These are phyloP conservation scores for Neofusicoccum umdonicola DNA, from an alignment of 2,329 filamentous ascomycete species.

Conservation along the genomic window DNA sequence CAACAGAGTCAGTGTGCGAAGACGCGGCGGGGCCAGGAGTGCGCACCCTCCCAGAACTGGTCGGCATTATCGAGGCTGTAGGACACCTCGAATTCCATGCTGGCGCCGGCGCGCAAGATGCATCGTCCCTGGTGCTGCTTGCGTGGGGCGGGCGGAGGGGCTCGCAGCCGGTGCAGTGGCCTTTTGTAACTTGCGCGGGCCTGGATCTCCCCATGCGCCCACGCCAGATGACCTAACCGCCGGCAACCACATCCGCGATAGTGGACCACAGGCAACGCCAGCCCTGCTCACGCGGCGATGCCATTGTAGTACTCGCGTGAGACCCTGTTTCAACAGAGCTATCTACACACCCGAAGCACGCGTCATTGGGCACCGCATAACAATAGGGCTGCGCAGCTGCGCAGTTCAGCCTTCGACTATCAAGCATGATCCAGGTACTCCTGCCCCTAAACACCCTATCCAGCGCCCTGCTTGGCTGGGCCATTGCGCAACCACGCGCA, in stretches of 20 bases:
- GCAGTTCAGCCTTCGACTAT: background rate
- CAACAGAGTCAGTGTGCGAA: background rate
- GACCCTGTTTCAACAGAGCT: background rate
- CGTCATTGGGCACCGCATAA: background rate
- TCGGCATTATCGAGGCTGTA: slow-evolving; percentile 73
- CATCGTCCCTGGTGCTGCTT: slow-evolving; percentile 25
- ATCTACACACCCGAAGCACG: background rate
- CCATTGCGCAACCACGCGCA: background rate
- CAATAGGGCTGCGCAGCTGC: background rate
- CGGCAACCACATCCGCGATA: slow-evolving; percentile 8
- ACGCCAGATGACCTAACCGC: slow-evolving; percentile 3
- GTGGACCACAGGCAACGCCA: background rate
- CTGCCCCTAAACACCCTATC: slow-evolving; percentile 10
- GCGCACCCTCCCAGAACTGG: slow-evolving; percentile 84
- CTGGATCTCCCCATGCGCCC: slow-evolving; percentile 7
- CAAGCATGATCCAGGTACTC: slow-evolving; percentile 11
- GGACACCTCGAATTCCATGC: slow-evolving; percentile 67
- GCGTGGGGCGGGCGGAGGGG: slow-evolving; percentile 16
- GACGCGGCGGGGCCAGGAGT: slow-evolving; percentile 8
- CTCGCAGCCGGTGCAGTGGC: slow-evolving; percentile 6
- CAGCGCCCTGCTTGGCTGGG: background rate
- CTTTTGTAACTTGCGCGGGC: slow-evolving; percentile 12
- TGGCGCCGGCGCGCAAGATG: slow-evolving; percentile 38
- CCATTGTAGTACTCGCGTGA: background rate
- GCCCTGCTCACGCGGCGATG: background rate